Percentiles rank a stretch among this genome's conserved stretches.
Conservation (phyloP, 1,284 basidiomycete genomes). For the Pyrrhoderma noxium region DNA sequence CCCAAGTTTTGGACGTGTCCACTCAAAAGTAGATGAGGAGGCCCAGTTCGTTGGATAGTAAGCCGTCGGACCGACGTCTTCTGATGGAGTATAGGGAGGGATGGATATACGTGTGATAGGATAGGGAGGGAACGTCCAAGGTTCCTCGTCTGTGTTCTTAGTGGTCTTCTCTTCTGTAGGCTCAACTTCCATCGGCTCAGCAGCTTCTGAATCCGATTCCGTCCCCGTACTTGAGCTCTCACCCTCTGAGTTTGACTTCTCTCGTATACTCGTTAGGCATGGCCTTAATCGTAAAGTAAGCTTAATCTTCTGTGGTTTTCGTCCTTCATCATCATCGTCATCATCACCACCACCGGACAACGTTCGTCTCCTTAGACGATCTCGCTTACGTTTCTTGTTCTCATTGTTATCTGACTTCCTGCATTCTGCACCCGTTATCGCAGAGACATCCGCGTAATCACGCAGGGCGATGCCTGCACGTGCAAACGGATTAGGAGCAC, state of each 20-base stretch:
- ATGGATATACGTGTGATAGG: conserved; percentile 41
- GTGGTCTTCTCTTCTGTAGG: neutral
- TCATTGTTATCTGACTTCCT: conserved; percentile 27
- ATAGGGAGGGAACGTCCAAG: conserved; percentile 31
- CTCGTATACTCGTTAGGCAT: conserved; percentile 30
- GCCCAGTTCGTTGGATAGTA: conserved; percentile 1
- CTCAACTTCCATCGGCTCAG: conserved; percentile 15
- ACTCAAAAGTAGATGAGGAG: conserved; percentile 1
- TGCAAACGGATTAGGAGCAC: conserved; percentile 65
- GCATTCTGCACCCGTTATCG: conserved; percentile 12
- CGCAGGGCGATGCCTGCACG: conserved; percentile 62
- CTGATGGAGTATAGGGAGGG: conserved; percentile 42
- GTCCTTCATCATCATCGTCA: conserved; percentile 34
- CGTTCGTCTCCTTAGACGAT: conserved; percentile 25
- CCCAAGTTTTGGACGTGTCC: conserved; percentile 10
- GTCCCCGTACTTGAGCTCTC: conserved; percentile 11
- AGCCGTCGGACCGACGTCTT: conserved; percentile 7
- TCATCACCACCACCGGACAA: conserved; percentile 34
- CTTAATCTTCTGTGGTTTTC: conserved; percentile 54
- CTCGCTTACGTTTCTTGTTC: conserved; percentile 59
- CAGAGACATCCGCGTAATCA: conserved; percentile 45
- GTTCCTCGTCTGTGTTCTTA: no score
- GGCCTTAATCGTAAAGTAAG: conserved; percentile 57
- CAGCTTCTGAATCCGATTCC: conserved; percentile 22
- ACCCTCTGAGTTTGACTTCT: conserved; percentile 19